Evolutionary conservation across 495 filamentous ascomycete species (phyloP).

Genomic region (Aspergillus indologenus): DNA sequence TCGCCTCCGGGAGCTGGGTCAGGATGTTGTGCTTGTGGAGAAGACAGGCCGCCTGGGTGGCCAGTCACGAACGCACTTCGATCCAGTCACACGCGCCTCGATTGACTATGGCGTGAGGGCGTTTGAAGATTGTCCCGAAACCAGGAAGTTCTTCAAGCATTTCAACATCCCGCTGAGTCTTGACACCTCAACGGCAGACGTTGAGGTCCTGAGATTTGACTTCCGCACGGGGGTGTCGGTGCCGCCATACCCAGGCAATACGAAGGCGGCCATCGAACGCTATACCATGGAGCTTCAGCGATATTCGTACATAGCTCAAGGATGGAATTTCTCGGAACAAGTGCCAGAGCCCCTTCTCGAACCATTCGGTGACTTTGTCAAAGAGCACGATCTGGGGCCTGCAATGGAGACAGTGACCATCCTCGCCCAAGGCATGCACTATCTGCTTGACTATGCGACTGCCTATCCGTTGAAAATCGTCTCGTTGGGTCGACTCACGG

Average conservation of each 20-base stretch:
- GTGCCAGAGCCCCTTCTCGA: slow-evolving; percentile 49
- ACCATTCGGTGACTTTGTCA: slow-evolving; percentile 42
- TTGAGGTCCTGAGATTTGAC: background rate
- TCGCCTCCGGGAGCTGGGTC: slow-evolving; percentile 27
- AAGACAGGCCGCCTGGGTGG: slow-evolving; percentile 37
- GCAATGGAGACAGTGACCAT: slow-evolving; percentile 7
- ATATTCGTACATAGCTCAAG: slow-evolving; percentile 41
- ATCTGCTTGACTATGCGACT: slow-evolving; percentile 26
- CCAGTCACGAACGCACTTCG: slow-evolving; percentile 41
- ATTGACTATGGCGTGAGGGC: slow-evolving; percentile 40
- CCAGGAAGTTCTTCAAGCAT: slow-evolving; percentile 28
- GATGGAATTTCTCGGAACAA: slow-evolving; percentile 40
- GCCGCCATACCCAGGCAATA: background rate
- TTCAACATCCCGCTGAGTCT: background rate
- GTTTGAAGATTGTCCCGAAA: slow-evolving; percentile 33
- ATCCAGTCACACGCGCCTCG: slow-evolving; percentile 31
- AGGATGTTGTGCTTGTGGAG: slow-evolving; percentile 43
- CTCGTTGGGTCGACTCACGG: background rate
- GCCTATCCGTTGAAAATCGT: slow-evolving; percentile 20
- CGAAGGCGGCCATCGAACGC: background rate
- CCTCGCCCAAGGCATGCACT: slow-evolving; percentile 29
- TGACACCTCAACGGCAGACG: background rate
- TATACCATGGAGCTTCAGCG: slow-evolving; percentile 29
- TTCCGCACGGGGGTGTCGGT: slow-evolving; percentile 5
- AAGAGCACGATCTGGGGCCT: slow-evolving; percentile 36